Percentiles rank a stretch among this genome's conserved stretches.
phyloP scores from a whole-genome alignment of 768 basidiomycete genomes.

The Saitozyma sp. region DNA sequence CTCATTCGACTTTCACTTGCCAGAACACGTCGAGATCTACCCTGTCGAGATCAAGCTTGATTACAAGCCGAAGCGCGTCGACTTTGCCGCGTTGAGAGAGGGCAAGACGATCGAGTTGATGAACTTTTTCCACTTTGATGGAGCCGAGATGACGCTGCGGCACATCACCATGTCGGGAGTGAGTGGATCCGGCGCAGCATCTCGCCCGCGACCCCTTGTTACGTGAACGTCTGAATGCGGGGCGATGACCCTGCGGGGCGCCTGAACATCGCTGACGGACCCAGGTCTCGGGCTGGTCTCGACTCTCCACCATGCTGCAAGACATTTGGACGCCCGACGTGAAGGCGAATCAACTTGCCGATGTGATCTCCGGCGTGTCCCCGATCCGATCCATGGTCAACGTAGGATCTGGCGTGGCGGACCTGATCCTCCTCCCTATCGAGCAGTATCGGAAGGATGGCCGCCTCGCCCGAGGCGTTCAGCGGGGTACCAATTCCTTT shows the following conservation, averaged over 20 bases:
- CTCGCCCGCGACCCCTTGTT: background rate
- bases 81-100: constrained; percentile 84
- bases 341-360: constrained; percentile 94
- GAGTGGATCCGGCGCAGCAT: constrained; percentile 49
- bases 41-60: constrained; percentile 94
- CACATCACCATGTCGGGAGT: constrained; percentile 91
- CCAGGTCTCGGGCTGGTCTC: constrained; percentile 89
- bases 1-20: background rate
- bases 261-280: constrained; percentile 5
- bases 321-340: constrained; percentile 99
- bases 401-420: constrained; percentile 94
- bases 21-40: constrained; percentile 85
- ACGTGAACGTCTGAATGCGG: background rate
- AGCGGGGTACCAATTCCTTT: constrained; percentile 90
- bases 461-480: constrained; percentile 83
- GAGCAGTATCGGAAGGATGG: constrained; percentile 98
- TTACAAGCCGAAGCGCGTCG: constrained; percentile 96
- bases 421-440: constrained; percentile 91
- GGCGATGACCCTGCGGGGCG: too few relatives aligned
- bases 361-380: constrained; percentile 92
- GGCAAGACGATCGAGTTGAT: constrained; percentile 94
- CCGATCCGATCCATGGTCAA: constrained; percentile 97
- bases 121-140: constrained; percentile 99
- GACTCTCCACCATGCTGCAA: constrained; percentile 85
- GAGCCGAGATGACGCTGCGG: constrained; percentile 93